Conservation (phyloP, 2,329 filamentous ascomycete species). For the Zopfia rhizophila region DNA sequence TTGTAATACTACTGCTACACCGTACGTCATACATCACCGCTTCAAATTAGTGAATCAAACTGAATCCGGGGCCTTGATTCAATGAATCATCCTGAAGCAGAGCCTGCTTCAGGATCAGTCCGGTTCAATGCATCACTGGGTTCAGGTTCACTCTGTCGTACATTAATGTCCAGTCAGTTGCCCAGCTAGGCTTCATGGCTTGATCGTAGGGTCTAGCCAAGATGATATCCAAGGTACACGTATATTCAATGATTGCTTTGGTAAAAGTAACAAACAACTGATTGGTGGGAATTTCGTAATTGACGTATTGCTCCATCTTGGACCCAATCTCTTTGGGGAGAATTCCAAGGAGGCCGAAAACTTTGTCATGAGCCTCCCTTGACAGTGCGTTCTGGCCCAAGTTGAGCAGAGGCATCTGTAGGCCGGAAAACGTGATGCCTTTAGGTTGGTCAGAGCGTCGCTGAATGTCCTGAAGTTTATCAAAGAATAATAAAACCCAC, state of each 20-base stretch:
- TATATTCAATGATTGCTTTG: conserved; percentile 11
- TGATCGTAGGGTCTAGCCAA: conserved; percentile 8
- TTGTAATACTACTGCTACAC: no score
- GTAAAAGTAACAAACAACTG: conserved; percentile 8
- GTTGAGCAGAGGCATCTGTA: conserved; percentile 3
- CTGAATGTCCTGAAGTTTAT: no score
- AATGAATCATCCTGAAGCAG: no score
- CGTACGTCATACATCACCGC: no score
- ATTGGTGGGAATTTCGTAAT: conserved; percentile 5
- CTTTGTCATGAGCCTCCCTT: conserved; percentile 1
- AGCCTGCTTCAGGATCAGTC: no score
- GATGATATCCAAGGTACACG: conserved; percentile 10
- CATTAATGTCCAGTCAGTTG: conserved; percentile 2
- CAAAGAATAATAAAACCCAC: no score
- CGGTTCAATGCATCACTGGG: no score
- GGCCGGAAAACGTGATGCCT: conserved; percentile 6
- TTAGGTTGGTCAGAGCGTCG: no score
- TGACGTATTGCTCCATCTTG: conserved; percentile 6
- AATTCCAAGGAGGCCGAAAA: conserved; percentile 2
- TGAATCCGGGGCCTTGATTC: no score
- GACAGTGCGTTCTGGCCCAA: conserved; percentile 11
- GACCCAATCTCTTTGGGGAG: background rate
- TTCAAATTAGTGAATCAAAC: no score
- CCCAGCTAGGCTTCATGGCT: conserved; percentile 11
- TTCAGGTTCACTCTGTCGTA: conserved; percentile 4